Percentiles rank a stretch among this genome's conserved stretches.
phyloP scores from a whole-genome alignment of 2,329 filamentous ascomycete genomes.

The Microascus cirrosus region DNA sequence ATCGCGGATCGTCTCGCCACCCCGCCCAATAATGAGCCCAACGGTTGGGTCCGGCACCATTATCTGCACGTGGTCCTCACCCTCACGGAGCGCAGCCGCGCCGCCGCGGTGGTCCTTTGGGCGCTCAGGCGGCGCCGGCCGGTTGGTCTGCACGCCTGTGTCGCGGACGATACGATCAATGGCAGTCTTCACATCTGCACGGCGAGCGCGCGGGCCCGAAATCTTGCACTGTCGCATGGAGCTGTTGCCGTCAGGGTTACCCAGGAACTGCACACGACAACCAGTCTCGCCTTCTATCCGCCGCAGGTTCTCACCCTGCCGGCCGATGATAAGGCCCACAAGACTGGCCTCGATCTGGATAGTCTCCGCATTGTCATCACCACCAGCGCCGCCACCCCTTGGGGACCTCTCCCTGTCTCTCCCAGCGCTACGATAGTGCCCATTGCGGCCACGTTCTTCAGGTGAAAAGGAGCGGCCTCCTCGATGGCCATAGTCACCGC shows the following conservation, averaged over 20 bases:
- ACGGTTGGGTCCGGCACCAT: slow-evolving; percentile 93
- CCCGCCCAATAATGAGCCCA: slow-evolving; percentile 85
- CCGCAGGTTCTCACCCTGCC: slow-evolving; percentile 79
- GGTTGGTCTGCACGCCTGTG: slow-evolving; percentile 27
- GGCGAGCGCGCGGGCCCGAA: slow-evolving; percentile 58
- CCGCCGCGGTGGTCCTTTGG: slow-evolving; percentile 12
- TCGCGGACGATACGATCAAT: slow-evolving; percentile 86
- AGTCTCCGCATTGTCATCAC: slow-evolving; percentile 64
- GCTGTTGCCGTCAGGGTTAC: slow-evolving; percentile 56
- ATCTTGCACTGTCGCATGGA: slow-evolving; percentile 78
- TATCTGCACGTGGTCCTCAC: slow-evolving; percentile 80
- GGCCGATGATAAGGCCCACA: slow-evolving; percentile 82
- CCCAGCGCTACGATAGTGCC: slow-evolving; percentile 43
- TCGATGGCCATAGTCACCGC: slow-evolving; percentile 34
- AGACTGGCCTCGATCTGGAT: slow-evolving; percentile 80
- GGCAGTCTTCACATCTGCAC: slow-evolving; percentile 68
- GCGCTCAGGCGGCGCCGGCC: slow-evolving; percentile 32
- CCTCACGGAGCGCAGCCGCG: slow-evolving; percentile 51
- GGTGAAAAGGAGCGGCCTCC: slow-evolving; percentile 67
- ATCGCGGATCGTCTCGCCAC: slow-evolving; percentile 85
- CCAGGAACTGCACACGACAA: slow-evolving; percentile 80
- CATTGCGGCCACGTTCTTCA: slow-evolving; percentile 32
- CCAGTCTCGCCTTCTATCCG: slow-evolving; percentile 74
- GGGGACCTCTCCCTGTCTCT: slow-evolving; percentile 49
- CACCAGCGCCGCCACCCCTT: slow-evolving; percentile 42